Evolutionary conservation across 73 alveolate genomes (phyloP).

Genomic region (Strombidium stylifer): DNA sequence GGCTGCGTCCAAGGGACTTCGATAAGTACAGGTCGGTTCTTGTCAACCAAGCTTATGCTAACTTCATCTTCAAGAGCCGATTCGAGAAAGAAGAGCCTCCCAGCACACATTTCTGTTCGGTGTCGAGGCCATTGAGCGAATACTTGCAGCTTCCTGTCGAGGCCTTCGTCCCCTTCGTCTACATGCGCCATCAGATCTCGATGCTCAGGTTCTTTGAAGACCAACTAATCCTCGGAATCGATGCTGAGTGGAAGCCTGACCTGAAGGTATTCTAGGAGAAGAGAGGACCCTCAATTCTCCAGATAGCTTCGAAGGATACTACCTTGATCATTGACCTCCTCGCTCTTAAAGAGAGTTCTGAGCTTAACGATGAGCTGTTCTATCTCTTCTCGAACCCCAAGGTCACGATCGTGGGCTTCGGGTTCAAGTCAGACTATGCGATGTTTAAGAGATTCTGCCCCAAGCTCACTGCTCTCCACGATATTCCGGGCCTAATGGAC

Average conservation of each 20-base stretch:
- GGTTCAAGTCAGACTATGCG: slow-evolving; percentile 63
- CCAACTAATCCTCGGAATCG: slow-evolving; percentile 72
- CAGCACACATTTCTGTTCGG: slow-evolving; percentile 22
- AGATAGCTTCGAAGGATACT: slow-evolving; percentile 63
- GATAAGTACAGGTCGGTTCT: too few species aligned
- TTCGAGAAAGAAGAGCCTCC: slow-evolving; percentile 5
- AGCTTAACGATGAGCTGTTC: slow-evolving; percentile 50
- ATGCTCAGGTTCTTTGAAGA: background rate
- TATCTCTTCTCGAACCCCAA: slow-evolving; percentile 49
- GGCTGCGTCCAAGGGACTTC: too few species aligned
- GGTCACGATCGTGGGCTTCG: slow-evolving; percentile 61
- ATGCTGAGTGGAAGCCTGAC: slow-evolving; percentile 87
- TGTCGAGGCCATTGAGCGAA: slow-evolving; percentile 30
- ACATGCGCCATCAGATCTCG: slow-evolving; percentile 25
- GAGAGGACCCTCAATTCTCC: slow-evolving; percentile 66
- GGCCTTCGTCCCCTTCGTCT: slow-evolving; percentile 18
- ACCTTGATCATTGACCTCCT: slow-evolving; percentile 71
- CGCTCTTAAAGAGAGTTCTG: slow-evolving; percentile 24
- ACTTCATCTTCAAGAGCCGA: slow-evolving; percentile 14
- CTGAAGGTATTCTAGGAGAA: slow-evolving; percentile 56
- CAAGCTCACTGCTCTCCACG: too few species aligned
- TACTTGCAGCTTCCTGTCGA: slow-evolving; percentile 18
- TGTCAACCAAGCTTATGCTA: background rate
- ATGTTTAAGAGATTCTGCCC: slow-evolving; percentile 51
- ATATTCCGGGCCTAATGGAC: too few species aligned